A percentile compares a stretch with the other conserved stretches of the same genome.
Evolutionary conservation across 768 basidiomycete genomes (phyloP).

Genomic region (Leucocoprinus birnbaumii): DNA sequence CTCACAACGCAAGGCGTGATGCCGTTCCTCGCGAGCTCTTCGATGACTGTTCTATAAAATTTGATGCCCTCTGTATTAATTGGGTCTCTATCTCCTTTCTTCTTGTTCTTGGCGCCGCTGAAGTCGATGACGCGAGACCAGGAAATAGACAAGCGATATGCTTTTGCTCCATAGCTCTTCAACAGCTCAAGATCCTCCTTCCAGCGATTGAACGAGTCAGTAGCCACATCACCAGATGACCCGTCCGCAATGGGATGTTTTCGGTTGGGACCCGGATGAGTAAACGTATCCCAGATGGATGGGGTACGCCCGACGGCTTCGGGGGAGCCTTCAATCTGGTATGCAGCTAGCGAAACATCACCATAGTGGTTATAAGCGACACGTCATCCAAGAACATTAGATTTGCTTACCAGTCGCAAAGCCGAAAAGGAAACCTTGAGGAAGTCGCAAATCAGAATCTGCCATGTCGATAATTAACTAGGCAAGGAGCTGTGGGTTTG

Average conservation of each 20-base stretch:
- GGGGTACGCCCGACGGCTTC: constrained; percentile 52
- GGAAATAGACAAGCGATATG: constrained; percentile 73
- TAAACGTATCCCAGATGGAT: constrained; percentile 76
- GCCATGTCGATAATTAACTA: not conserved
- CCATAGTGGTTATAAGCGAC: too few species aligned
- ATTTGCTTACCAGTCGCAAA: constrained; percentile 28
- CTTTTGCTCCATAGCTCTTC: constrained; percentile 59
- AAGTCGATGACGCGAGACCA: constrained; percentile 72
- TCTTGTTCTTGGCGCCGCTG: constrained; percentile 5
- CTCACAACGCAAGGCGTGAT: constrained; percentile 65
- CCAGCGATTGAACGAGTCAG: constrained; percentile 67
- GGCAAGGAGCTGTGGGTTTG: not conserved
- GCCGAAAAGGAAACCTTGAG: constrained; percentile 30
- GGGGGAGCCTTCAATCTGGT: constrained; percentile 73
- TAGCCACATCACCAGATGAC: constrained; percentile 61
- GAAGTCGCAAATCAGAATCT: constrained; percentile 17
- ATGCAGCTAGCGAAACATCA: constrained; percentile 41
- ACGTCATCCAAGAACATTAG: too few species aligned
- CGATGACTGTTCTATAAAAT: constrained; percentile 65
- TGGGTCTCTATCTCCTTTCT: constrained; percentile 47
- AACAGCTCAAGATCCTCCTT: constrained; percentile 63
- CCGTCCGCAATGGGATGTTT: constrained; percentile 55
- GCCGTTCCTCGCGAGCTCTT: constrained; percentile 54
- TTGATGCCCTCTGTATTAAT: constrained; percentile 63
- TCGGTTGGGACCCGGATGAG: constrained; percentile 37